Base-by-base conservation (phyloP, 1,284 basidiomycete species). In the Dichomitus squalens region DNA sequence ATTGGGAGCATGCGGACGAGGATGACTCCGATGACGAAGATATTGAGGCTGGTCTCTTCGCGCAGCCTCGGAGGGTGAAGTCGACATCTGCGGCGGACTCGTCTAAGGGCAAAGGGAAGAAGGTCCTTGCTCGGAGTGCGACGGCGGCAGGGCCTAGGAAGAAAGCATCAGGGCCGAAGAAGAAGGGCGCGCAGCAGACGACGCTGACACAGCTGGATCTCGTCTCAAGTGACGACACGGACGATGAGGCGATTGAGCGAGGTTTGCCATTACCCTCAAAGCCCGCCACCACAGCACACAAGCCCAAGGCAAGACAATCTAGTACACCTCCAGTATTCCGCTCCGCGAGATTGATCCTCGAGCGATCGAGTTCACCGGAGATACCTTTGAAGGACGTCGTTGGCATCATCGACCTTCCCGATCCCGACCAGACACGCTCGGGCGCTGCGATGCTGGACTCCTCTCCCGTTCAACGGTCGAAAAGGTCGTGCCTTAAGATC, bases 11-110 rank as follows among this genome's bases (percentile, higher is more conserved):
- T 36, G 84, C 84, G 29, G 81, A 81, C 53, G 85, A 88, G 49
- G 78, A 79, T 55, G 87, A 89, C 54, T 75, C 82, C 40, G 86
- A 79, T 53, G 87, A 89, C 52, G 75, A 82, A 46, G 86, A 86
- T 65, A 79, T 87, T 23, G 84, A 85, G 16, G 72, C 76, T 3
- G 74, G 82, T 16, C 64, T 83, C 12, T 68, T 75, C 56, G 73
- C 70, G 53, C 29, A 5, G 29, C 72, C 78, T 20, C 80, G 79
- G 34, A 77, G 85, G 33, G 76, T 83, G 1, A 75, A 76, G 50
- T 87, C 85, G 14, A 73, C 76, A 1, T 72, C 77, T 16, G 68
- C 68, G 18, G 60, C 60, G 7, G 36, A 51, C 38, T 25, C 52
- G n/a, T 68, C 70, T n/a, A 63, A 66, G 23, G 18, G 31, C 12